phyloP scores from a whole-genome alignment of 2,329 filamentous ascomycete species.

The Xylaria sp. region DNA sequence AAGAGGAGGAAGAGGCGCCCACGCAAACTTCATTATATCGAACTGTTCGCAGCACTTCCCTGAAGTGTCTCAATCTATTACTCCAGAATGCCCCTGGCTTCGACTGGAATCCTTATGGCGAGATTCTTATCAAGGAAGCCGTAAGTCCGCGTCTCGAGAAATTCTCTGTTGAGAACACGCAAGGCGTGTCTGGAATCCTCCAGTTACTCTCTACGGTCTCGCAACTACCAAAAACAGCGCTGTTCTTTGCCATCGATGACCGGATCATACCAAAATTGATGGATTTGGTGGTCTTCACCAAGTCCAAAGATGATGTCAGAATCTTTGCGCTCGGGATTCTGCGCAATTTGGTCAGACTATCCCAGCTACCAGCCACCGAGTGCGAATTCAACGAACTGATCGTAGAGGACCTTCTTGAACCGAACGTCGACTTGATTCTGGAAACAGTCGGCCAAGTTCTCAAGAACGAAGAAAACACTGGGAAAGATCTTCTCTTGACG shows the following conservation, averaged over 20 bases:
- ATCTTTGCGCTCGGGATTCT: slow-evolving; percentile 82
- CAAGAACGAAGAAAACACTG: slow-evolving; percentile 64
- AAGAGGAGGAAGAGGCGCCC: slow-evolving; percentile 50
- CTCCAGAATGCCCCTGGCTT: slow-evolving; percentile 78
- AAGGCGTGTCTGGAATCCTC: slow-evolving; percentile 86
- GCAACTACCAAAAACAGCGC: slow-evolving; percentile 70
- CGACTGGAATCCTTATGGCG: slow-evolving; percentile 78
- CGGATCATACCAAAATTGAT: slow-evolving; percentile 77
- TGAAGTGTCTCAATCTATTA: slow-evolving; percentile 84
- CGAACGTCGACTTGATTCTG: slow-evolving; percentile 69
- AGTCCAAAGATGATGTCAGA: slow-evolving; percentile 88
- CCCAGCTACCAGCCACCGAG: slow-evolving; percentile 64
- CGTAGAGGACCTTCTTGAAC: slow-evolving; percentile 65
- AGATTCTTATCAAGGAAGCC: slow-evolving; percentile 77
- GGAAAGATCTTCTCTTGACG: slow-evolving; percentile 80
- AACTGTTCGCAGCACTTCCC: slow-evolving; percentile 74
- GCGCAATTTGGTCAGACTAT: slow-evolving; percentile 72
- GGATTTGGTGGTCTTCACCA: slow-evolving; percentile 76
- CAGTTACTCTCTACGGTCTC: slow-evolving; percentile 87
- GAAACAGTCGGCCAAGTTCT: slow-evolving; percentile 76
- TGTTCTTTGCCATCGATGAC: slow-evolving; percentile 72
- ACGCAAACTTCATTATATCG: slow-evolving; percentile 69
- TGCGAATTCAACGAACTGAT: slow-evolving; percentile 68
- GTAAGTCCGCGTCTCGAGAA: slow-evolving; percentile 81
- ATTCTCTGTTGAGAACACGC: slow-evolving; percentile 85